These are phyloP conservation scores for Xylaria grammica DNA, from an alignment of 495 filamentous ascomycete genomes.

Conservation along the genomic window DNA sequence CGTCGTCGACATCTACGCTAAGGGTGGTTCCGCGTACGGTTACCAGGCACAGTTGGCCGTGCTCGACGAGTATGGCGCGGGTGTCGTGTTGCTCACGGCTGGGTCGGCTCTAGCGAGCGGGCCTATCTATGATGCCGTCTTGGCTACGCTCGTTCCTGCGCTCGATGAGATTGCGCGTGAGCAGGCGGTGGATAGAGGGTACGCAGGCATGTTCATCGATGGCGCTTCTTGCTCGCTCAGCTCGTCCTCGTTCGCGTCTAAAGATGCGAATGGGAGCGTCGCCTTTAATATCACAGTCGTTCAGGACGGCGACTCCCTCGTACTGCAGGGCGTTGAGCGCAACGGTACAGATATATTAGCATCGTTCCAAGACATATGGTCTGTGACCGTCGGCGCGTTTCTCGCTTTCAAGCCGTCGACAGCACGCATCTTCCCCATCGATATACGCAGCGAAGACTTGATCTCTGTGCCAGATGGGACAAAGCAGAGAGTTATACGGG, in stretches of 20 bases:
- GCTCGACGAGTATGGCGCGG: slow-evolving; percentile 35
- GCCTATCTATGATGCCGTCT: slow-evolving; percentile 22
- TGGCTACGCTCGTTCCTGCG: slow-evolving; percentile 35
- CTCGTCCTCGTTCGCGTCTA: background rate
- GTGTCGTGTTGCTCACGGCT: slow-evolving; percentile 29
- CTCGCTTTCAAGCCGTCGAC: slow-evolving; percentile 16
- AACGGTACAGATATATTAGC: slow-evolving; percentile 42
- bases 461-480: background rate
- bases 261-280: background rate
- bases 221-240: background rate
- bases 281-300: slow-evolving; percentile 16
- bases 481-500: background rate
- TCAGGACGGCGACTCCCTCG: slow-evolving; percentile 34
- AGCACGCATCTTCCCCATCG: slow-evolving; percentile 3
- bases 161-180: slow-evolving; percentile 39
- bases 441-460: background rate
- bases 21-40: slow-evolving; percentile 32
- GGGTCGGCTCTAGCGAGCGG: slow-evolving; percentile 21
- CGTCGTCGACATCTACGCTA: slow-evolving; percentile 28
- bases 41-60: slow-evolving; percentile 29
- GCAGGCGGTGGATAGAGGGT: slow-evolving; percentile 30
- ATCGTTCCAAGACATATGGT: slow-evolving; percentile 15
- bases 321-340: slow-evolving; percentile 39
- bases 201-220: slow-evolving; percentile 32
- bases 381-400: slow-evolving; percentile 11